These are phyloP conservation scores for Chrysoporthe deuterocubensis DNA, from an alignment of 2,329 filamentous ascomycete genomes.

Conservation along the genomic window DNA sequence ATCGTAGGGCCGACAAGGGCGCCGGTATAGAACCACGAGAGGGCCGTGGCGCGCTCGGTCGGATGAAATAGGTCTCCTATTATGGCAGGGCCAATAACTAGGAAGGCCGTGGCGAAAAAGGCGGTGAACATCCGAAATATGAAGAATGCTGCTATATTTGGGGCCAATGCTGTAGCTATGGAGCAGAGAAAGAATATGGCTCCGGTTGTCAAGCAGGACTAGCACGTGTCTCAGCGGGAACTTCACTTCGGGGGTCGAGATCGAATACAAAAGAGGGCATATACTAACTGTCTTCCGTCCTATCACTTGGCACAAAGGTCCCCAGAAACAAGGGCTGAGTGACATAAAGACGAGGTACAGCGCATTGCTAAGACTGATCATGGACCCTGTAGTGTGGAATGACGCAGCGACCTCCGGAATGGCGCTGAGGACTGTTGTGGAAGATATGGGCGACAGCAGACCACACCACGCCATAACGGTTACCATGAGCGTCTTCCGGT, in stretches of 20 bases:
- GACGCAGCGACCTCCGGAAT: constrained; percentile 22
- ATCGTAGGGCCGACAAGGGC: constrained; percentile 73
- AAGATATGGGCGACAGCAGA: constrained; percentile 20
- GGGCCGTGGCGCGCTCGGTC: constrained; percentile 71
- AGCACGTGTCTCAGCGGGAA: constrained; percentile 40
- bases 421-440: constrained; percentile 18
- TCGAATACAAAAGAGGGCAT: constrained; percentile 1
- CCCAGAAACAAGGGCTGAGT: constrained; percentile 70
- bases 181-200: constrained; percentile 71
- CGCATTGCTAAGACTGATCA: constrained; percentile 24
- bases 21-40: constrained; percentile 74
- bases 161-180: constrained; percentile 73
- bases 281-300: constrained; percentile 59
- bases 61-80: constrained; percentile 64
- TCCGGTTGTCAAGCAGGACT: constrained; percentile 50
- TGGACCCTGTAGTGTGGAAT: constrained; percentile 18
- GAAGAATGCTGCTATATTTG: constrained; percentile 72
- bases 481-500: constrained; percentile 20
- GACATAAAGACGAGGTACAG: constrained; percentile 78
- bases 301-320: constrained; percentile 70
- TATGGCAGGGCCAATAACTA: constrained; percentile 63
- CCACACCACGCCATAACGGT: constrained; percentile 22
- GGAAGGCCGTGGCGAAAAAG: constrained; percentile 75
- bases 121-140: constrained; percentile 75
- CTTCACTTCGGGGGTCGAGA: constrained; percentile 30